Evolutionary conservation across 2,329 filamentous ascomycete genomes (phyloP).

Genomic region (Neofusicoccum cordaticola): DNA sequence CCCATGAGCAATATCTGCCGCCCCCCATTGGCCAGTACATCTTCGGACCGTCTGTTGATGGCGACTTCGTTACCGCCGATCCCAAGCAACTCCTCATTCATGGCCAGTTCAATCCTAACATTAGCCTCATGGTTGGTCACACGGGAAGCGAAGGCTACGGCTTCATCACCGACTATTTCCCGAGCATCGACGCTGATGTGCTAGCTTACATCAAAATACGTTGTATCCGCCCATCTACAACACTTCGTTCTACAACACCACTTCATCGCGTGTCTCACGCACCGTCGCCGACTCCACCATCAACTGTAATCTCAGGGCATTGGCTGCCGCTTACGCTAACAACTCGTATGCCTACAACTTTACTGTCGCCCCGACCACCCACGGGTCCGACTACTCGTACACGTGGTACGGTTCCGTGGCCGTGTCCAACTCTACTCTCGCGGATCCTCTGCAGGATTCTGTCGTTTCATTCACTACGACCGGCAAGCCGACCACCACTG

Average conservation of each 20-base stretch:
- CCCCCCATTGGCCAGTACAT: neutral
- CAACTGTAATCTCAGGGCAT: slow-evolving; percentile 52
- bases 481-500: slow-evolving; percentile 35
- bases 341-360: slow-evolving; percentile 54
- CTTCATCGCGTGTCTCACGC: slow-evolving; percentile 43
- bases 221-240: slow-evolving; percentile 48
- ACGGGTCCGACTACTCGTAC: slow-evolving; percentile 53
- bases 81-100: neutral
- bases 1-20: neutral
- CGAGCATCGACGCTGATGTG: slow-evolving; percentile 28
- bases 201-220: slow-evolving; percentile 42
- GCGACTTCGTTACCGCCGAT: neutral
- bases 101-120: slow-evolving; percentile 30
- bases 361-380: slow-evolving; percentile 51
- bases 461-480: slow-evolving; percentile 43
- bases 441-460: slow-evolving; percentile 45
- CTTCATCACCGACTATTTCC: slow-evolving; percentile 28
- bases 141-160: slow-evolving; percentile 45
- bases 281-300: slow-evolving; percentile 47
- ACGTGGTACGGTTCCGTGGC: slow-evolving; percentile 49
- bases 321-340: slow-evolving; percentile 47
- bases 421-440: slow-evolving; percentile 34
- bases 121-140: slow-evolving; percentile 39
- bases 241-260: slow-evolving; percentile 44
- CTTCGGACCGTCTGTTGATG: neutral